Conservation (phyloP, 257 asterid species). For the Rauvolfia tetraphylla region DNA sequence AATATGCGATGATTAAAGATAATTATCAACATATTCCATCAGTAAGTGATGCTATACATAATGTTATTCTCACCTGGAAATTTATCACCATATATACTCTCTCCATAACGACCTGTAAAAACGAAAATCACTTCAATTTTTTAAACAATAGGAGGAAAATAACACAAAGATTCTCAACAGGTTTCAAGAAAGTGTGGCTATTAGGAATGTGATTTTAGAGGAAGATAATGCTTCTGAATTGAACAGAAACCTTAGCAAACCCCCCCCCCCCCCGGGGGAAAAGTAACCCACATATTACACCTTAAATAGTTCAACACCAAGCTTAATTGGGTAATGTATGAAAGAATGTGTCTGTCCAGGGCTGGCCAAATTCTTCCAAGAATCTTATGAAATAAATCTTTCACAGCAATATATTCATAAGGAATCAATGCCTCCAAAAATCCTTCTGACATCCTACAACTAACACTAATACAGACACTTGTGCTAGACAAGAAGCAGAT, state of each 20-base stretch:
- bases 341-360: not conserved
- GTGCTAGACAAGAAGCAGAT: not conserved
- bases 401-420: not conserved
- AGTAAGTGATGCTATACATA: slow-evolving; percentile 13
- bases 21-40: slow-evolving; percentile 7
- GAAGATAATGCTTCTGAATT: not conserved
- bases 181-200: not conserved
- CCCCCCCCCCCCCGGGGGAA: not conserved
- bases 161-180: not conserved
- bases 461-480: not conserved
- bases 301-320: not conserved
- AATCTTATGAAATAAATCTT: not conserved
- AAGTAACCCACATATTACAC: not conserved
- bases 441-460: not conserved
- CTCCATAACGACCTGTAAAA: slow-evolving; percentile 79
- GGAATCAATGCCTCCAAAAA: not conserved
- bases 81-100: slow-evolving; percentile 72
- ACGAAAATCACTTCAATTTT: slow-evolving; percentile 12
- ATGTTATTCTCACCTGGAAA: slow-evolving; percentile 72
- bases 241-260: not conserved
- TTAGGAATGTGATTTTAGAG: not conserved
- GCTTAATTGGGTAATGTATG: not conserved
- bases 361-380: not conserved
- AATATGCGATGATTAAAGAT: slow-evolving; percentile 11
- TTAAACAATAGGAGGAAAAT: not conserved